Conservation (phyloP, 164 flowering plant species). For the Tetrastigma voinierianum region DNA sequence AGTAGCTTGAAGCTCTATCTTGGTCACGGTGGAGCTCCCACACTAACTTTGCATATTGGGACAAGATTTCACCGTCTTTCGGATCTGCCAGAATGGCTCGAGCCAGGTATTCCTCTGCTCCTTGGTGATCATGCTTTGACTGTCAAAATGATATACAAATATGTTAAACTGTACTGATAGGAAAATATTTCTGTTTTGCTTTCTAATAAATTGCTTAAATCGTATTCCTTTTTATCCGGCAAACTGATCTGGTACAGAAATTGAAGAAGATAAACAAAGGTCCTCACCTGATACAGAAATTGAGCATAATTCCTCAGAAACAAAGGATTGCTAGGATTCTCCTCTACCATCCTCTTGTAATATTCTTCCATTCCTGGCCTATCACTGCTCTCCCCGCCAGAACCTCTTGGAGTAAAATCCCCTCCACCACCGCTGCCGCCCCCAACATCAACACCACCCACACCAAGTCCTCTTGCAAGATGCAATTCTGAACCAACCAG, state of each 20-base stretch:
- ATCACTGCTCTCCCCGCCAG: constrained; percentile 22
- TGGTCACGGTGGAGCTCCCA: constrained; percentile 62
- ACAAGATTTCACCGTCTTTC: constrained; percentile 55
- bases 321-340: constrained; percentile 55
- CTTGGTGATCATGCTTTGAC: constrained; percentile 41
- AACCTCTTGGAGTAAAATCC: constrained; percentile 2
- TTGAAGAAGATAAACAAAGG: neutral
- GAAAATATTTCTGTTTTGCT: no score
- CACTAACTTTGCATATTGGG: constrained; percentile 61
- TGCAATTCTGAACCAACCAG: constrained; percentile 23
- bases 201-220: no score
- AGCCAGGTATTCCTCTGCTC: constrained; percentile 64
- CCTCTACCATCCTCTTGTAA: constrained; percentile 51
- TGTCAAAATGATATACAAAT: constrained; percentile 10
- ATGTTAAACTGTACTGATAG: no score
- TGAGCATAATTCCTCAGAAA: constrained; percentile 69
- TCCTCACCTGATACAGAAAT: constrained; percentile 51
- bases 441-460: constrained; percentile 18
- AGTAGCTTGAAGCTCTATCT: constrained; percentile 51
- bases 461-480: constrained; percentile 48
- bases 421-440: constrained; percentile 31
- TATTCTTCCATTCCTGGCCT: constrained; percentile 36
- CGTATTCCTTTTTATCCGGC: no score
- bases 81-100: constrained; percentile 80
- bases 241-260: neutral